A percentile compares a stretch with the other conserved stretches of the same genome.
Conservation (phyloP, 129 eudicot genomes). For the Lactuca saligna region DNA sequence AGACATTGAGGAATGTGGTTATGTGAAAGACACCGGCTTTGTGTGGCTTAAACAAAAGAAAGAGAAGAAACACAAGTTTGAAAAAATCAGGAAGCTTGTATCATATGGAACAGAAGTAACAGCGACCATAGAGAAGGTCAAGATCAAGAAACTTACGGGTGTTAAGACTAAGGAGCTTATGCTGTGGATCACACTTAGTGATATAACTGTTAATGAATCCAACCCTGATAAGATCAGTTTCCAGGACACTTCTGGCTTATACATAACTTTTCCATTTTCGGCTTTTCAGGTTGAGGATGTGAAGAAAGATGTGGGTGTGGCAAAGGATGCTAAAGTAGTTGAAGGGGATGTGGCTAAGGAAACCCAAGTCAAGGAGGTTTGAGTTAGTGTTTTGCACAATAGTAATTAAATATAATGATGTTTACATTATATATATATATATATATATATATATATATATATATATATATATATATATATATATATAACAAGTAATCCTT, state of each 20-base stretch:
- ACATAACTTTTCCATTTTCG: constrained; percentile 53
- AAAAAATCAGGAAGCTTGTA: constrained; percentile 51
- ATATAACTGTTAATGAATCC: constrained; percentile 47
- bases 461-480: too few relatives aligned
- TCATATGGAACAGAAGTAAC: constrained; percentile 68
- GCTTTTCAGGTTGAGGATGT: constrained; percentile 57
- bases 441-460: too few relatives aligned
- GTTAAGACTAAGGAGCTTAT: constrained; percentile 75
- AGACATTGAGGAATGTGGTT: constrained; percentile 69
- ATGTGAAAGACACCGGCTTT: constrained; percentile 68
- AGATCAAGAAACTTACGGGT: constrained; percentile 75
- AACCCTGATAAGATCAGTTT: constrained; percentile 62
- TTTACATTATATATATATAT: constrained; percentile 15
- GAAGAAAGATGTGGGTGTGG: constrained; percentile 34
- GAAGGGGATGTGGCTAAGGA: constrained; percentile 13
- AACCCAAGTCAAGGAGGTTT: constrained; percentile 27
- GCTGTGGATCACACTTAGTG: constrained; percentile 57
- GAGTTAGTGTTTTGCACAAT: constrained; percentile 17
- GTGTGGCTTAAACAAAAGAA: constrained; percentile 84
- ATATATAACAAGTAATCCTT: constrained; percentile 2
- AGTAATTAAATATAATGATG: constrained; percentile 5
- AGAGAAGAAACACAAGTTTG: constrained; percentile 54
- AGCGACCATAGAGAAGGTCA: constrained; percentile 46
- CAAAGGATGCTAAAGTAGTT: constrained; percentile 29
- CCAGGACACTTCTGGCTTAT: constrained; percentile 61